These are phyloP conservation scores for Gnetum montanum DNA, from an alignment of 75 land plant species.

Conservation along the genomic window DNA sequence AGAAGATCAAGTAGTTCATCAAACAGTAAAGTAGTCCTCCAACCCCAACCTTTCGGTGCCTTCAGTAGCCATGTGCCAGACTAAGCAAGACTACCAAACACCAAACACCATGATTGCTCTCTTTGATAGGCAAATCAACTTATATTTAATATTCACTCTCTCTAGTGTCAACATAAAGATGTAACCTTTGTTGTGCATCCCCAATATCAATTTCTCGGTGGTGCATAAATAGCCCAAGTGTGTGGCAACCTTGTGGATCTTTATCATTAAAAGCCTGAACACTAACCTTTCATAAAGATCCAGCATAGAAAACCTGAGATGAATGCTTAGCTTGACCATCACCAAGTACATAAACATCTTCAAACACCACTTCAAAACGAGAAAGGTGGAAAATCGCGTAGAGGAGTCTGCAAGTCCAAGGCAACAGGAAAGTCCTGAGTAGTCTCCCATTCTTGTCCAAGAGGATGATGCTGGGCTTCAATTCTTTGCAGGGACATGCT, in stretches of 20 bases:
- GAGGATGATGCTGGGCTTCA: conserved; percentile 37
- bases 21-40: conserved; percentile 89
- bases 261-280: conserved; percentile 97
- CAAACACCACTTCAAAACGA: conserved; percentile 73
- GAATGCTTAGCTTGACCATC: conserved; percentile 98
- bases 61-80: conserved; percentile 84
- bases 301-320: conserved; percentile 86
- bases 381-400: conserved; percentile 89
- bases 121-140: conserved; percentile 98
- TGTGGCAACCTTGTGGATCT: conserved; percentile 96
- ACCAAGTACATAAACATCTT: conserved; percentile 76
- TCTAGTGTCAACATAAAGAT: conserved; percentile 74
- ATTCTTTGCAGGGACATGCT: conserved; percentile 32
- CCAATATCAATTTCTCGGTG: conserved; percentile 77
- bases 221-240: conserved; percentile 92
- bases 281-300: conserved; percentile 97
- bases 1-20: conserved; percentile 88
- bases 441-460: conserved; percentile 64
- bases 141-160: conserved; percentile 90
- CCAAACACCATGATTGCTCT: conserved; percentile 81
- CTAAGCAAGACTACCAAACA: conserved; percentile 86
- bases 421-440: conserved; percentile 46
- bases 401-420: conserved; percentile 77
- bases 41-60: conserved; percentile 99
- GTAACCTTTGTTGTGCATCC: conserved; percentile 77